Percentiles rank a stretch among this genome's conserved stretches.
Conservation (phyloP, 805 yeast species). For the Groenewaldozyma tartarivorans region DNA sequence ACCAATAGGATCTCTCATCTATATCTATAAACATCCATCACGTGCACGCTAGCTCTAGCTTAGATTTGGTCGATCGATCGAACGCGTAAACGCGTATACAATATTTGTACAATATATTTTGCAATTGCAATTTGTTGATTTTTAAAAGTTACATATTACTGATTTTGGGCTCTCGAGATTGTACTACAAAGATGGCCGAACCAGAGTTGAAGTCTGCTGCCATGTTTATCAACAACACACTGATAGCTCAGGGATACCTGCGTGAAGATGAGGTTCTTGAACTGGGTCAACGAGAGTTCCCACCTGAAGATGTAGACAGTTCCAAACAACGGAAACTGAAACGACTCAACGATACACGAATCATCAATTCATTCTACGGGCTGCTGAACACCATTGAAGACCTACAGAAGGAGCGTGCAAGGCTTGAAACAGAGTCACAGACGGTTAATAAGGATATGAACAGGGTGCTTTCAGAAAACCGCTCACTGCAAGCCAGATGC, state of each 20-base stretch:
- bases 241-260: slow-evolving; percentile 18
- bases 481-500: slow-evolving; percentile 4
- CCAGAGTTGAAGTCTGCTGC: slow-evolving; percentile 15
- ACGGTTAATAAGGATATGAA: slow-evolving; percentile 11
- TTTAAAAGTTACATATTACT: too few species aligned
- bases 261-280: slow-evolving; percentile 13
- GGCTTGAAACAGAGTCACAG: slow-evolving; percentile 2
- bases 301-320: not conserved
- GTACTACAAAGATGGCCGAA: too few species aligned
- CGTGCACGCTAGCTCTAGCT: too few species aligned
- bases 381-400: slow-evolving; percentile 16
- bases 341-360: slow-evolving; percentile 12
- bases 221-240: slow-evolving; percentile 16
- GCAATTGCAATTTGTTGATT: too few species aligned
- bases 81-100: too few species aligned
- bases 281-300: slow-evolving; percentile 7
- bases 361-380: slow-evolving; percentile 19
- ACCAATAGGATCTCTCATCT: too few species aligned
- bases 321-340: not conserved
- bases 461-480: slow-evolving; percentile 1
- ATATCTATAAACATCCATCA: too few species aligned
- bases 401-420: slow-evolving; percentile 11
- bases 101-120: too few species aligned
- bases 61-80: too few species aligned
- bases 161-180: too few species aligned